These are phyloP conservation scores for Taphrina flavorubra DNA, from an alignment of 1,139 yeast genomes.

Conservation along the genomic window DNA sequence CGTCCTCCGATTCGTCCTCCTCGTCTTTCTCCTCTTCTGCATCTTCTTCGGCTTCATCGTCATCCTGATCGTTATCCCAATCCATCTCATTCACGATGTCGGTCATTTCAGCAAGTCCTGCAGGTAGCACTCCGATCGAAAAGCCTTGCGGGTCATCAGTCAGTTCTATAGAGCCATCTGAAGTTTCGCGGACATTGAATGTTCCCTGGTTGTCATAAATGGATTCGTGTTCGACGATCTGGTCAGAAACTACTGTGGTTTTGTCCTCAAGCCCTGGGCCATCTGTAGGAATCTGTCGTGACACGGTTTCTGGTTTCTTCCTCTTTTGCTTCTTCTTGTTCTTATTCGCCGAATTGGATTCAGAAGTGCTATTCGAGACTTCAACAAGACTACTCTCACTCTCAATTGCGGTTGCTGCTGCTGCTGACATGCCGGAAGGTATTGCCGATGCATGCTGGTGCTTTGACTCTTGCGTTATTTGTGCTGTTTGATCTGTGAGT, in stretches of 20 bases:
- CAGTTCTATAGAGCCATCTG: constrained; percentile 16
- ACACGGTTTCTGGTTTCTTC: constrained; percentile 6
- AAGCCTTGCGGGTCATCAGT: constrained; percentile 22
- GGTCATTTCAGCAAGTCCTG: constrained; percentile 28
- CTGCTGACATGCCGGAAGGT: not conserved
- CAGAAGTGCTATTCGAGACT: not conserved
- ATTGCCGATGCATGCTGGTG: not conserved
- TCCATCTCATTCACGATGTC: constrained; percentile 22
- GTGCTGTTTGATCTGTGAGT: not conserved
- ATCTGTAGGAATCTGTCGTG: not conserved
- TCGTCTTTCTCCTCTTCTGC: constrained; percentile 4
- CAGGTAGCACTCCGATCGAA: constrained; percentile 13
- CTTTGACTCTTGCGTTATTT: not conserved
- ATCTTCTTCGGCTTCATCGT: not conserved
- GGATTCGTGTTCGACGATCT: constrained; percentile 6
- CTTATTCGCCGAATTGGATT: not conserved
- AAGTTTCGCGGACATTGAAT: constrained; percentile 6
- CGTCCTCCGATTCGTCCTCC: constrained; percentile 36
- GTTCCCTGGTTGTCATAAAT: not conserved
- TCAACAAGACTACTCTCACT: not conserved
- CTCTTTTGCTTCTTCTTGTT: constrained; percentile 4
- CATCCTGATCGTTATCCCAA: constrained; percentile 14
- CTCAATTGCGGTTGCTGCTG: not conserved
- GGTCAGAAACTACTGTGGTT: not conserved
- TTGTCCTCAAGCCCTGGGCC: not conserved